A percentile compares a stretch with the other conserved stretches of the same genome.
Conservation (phyloP, 257 asterid species). For the Fraxinus anomala region DNA sequence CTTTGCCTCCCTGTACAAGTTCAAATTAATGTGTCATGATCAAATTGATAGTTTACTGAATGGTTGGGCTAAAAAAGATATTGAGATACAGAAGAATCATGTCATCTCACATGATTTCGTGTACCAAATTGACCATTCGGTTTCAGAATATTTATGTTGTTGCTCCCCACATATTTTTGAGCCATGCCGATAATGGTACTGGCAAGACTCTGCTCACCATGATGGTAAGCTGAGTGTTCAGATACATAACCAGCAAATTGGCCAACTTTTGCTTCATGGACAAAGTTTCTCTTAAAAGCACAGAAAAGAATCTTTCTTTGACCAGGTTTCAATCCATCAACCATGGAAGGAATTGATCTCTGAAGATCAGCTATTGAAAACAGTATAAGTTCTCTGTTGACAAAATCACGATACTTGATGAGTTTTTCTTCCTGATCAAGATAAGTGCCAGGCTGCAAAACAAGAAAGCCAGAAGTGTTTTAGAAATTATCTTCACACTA, state of each 20-base stretch:
- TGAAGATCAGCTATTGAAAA: slow-evolving; percentile 94
- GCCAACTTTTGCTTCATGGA: slow-evolving; percentile 88
- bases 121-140: slow-evolving; percentile 99
- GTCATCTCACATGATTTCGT: slow-evolving; percentile 64
- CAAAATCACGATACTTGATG: slow-evolving; percentile 81
- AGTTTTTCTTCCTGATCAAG: slow-evolving; percentile 72
- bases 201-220: slow-evolving; percentile 95
- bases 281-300: slow-evolving; percentile 83
- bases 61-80: not conserved
- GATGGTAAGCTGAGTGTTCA: slow-evolving; percentile 98
- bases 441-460: slow-evolving; percentile 86
- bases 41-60: not conserved
- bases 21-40: not conserved
- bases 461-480: not conserved
- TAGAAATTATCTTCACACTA: not conserved
- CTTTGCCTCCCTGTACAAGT: slow-evolving; percentile 84
- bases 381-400: slow-evolving; percentile 90
- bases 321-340: slow-evolving; percentile 98
- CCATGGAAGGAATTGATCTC: slow-evolving; percentile 98
- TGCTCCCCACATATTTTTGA: slow-evolving; percentile 90
- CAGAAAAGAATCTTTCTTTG: slow-evolving; percentile 94
- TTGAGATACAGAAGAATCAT: not conserved
- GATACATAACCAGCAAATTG: slow-evolving; percentile 98
- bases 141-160: slow-evolving; percentile 80
- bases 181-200: slow-evolving; percentile 97